Evolutionary conservation across 495 filamentous ascomycete species (phyloP), one percentile per base, ranked within the genome.

Genomic region (Sphaerosporella brunnea): DNA sequence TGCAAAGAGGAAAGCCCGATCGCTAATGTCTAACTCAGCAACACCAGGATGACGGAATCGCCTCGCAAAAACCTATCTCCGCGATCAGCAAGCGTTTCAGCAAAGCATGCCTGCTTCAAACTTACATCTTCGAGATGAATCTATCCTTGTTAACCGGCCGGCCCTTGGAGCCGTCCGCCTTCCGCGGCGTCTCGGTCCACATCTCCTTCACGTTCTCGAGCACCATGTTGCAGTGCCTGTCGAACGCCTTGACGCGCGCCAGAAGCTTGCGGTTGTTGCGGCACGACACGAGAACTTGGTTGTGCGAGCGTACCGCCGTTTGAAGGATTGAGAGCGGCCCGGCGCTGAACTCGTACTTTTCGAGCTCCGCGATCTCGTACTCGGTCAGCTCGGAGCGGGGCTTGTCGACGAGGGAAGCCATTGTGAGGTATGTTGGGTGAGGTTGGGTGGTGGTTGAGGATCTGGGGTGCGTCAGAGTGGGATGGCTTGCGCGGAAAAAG

Each of bases 161-260:
- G 45, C 88, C 84, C 68, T 85, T 87, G 68, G 82, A 81, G 21
- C 84, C 84, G 34, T 70, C 73, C 11, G 73, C 69, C 20, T 73
- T 63, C 53, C 82, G 75, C 28, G 90, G 87, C 46, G 79, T 85
- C 68, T 97, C 90, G 3, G 85, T 94, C 90, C 90, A 97, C 86
- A 97, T 96, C 70, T 97, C 90, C 71, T 96, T 97, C 28, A 88
- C 84, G 55, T 92, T 92, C 73, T 94, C 86, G 26, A 93, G 67
- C n/a, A 94, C 82, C 86, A 93, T 92, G 67, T 93, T 93, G 70
- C 84, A 87, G 68, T 96, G 92, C 54, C 90, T 76, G 65, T 95
- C 87, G 63, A 86, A 87, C 9, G 82, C 81, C 67, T 85, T 85
- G 47, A 87, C 79, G 11, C 80, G 72, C 16, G 80, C 83, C 39